These are phyloP conservation scores for Brasenia schreberi DNA, from an alignment of 164 flowering plant species.

Conservation along the genomic window DNA sequence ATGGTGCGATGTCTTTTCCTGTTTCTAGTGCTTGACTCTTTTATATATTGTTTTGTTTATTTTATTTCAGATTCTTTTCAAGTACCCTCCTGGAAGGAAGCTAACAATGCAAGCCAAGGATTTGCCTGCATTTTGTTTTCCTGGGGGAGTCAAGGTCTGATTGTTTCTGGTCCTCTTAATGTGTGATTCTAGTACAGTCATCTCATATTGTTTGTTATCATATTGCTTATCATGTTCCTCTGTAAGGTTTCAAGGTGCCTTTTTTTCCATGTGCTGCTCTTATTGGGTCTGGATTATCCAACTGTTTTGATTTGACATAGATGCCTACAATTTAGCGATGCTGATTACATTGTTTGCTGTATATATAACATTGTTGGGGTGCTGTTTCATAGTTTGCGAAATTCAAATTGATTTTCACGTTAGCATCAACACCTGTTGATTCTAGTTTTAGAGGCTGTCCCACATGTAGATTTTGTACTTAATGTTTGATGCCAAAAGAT, in stretches of 20 bases:
- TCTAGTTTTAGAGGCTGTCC: background rate
- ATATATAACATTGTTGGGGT: too few relatives aligned
- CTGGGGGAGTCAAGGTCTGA: slow-evolving; percentile 77
- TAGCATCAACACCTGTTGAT: background rate
- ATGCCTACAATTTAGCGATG: too few relatives aligned
- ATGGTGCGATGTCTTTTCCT: too few relatives aligned
- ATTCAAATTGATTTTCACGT: too few relatives aligned
- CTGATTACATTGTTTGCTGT: too few relatives aligned
- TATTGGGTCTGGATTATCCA: too few relatives aligned
- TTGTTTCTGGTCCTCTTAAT: slow-evolving; percentile 1
- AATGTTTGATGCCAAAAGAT: background rate
- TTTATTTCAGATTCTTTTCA: slow-evolving; percentile 58
- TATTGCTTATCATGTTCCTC: background rate
- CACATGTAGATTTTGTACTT: background rate
- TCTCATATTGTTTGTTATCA: background rate
- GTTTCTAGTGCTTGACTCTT: too few relatives aligned
- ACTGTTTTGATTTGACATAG: too few relatives aligned
- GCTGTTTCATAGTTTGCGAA: too few relatives aligned
- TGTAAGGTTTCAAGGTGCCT: background rate
- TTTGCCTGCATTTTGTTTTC: slow-evolving; percentile 84
- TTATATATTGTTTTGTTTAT: background rate
- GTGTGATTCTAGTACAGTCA: background rate
- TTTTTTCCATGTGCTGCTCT: background rate
- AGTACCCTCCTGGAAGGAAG: slow-evolving; percentile 79
- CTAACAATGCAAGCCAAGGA: slow-evolving; percentile 53